These are phyloP conservation scores for Madurella mycetomatis DNA, from an alignment of 2,329 filamentous ascomycete species.

Conservation along the genomic window DNA sequence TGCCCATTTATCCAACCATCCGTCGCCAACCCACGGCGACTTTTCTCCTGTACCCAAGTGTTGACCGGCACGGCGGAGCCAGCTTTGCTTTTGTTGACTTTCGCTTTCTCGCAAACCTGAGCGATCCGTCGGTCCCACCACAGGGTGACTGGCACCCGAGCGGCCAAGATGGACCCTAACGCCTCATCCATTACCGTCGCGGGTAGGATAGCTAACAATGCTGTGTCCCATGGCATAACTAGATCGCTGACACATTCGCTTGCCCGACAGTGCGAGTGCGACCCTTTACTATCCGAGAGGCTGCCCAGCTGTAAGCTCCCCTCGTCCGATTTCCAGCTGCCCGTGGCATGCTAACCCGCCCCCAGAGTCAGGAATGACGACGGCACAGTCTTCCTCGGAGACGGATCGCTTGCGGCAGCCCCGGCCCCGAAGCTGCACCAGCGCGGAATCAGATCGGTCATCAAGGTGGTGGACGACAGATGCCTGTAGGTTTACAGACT, in stretches of 20 bases:
- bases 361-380: constrained; percentile 67
- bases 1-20: constrained; percentile 3
- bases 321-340: not conserved
- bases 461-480: constrained; percentile 94
- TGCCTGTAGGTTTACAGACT: constrained; percentile 67
- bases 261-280: constrained; percentile 57
- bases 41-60: constrained; percentile 12
- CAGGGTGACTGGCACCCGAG: constrained; percentile 13
- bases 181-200: constrained; percentile 57
- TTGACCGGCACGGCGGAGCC: constrained; percentile 16
- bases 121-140: not conserved
- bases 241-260: constrained; percentile 22
- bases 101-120: not conserved
- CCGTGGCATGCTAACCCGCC: constrained; percentile 1
- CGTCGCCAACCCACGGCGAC: not conserved
- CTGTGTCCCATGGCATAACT: not conserved
- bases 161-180: constrained; percentile 36
- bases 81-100: constrained; percentile 14
- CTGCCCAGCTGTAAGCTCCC: constrained; percentile 70
- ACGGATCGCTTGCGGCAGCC: constrained; percentile 85
- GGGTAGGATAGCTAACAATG: constrained; percentile 41
- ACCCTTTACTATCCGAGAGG: constrained; percentile 82
- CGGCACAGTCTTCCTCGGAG: constrained; percentile 86
- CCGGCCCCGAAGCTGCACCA: constrained; percentile 80
- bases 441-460: constrained; percentile 82